A percentile compares a stretch with the other conserved stretches of the same genome.
These are phyloP conservation scores for Uncinocarpus reesii DNA, from an alignment of 2,329 filamentous ascomycete species.

Conservation along the genomic window DNA sequence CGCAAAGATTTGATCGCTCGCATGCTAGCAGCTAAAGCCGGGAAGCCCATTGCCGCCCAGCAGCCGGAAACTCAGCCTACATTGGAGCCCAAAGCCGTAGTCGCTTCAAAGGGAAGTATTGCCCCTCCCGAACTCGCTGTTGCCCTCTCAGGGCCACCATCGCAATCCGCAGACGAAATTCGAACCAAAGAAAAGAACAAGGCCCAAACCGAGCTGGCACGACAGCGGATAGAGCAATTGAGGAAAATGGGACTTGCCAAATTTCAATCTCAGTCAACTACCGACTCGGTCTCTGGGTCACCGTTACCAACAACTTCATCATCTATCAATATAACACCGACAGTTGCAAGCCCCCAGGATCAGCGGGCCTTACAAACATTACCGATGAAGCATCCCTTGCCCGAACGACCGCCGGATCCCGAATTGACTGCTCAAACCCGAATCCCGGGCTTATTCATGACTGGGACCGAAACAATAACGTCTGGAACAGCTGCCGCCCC, in stretches of 20 bases:
- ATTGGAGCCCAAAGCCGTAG: neutral
- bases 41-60: constrained; percentile 34
- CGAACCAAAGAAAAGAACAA: constrained; percentile 42
- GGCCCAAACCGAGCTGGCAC: constrained; percentile 63
- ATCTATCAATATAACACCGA: constrained; percentile 5
- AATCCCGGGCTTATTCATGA: constrained; percentile 48
- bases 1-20: constrained; percentile 68
- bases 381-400: constrained; percentile 28
- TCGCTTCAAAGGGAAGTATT: neutral
- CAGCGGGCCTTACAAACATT: constrained; percentile 7
- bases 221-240: constrained; percentile 68
- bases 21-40: constrained; percentile 61
- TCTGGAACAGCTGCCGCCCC: neutral
- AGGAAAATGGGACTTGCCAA: constrained; percentile 44
- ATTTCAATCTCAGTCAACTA: constrained; percentile 25
- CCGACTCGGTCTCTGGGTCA: constrained; percentile 10
- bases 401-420: constrained; percentile 29
- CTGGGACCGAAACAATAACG: constrained; percentile 12
- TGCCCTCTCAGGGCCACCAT: constrained; percentile 5
- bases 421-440: constrained; percentile 25
- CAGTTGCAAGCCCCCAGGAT: constrained; percentile 14
- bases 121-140: neutral
- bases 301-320: constrained; percentile 10
- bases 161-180: constrained; percentile 12
- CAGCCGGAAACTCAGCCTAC: neutral